Conservation (phyloP, 768 basidiomycete genomes). For the Tulasnella sp. region DNA sequence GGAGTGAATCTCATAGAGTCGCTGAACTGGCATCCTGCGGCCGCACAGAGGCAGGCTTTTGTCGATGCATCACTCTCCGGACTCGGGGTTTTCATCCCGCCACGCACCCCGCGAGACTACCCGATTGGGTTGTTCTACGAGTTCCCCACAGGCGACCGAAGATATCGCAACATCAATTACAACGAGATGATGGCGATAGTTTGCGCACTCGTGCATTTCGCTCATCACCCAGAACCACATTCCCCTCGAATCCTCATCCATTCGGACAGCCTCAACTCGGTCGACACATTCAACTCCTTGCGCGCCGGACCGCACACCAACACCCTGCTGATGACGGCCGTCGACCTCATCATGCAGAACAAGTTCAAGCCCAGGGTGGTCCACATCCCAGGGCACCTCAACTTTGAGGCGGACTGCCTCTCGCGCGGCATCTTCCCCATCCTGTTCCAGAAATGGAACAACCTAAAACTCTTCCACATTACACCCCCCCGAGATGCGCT, state of each 20-base stretch:
- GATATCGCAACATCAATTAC: no score
- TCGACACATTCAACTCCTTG: no score
- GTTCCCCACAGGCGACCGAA: no score
- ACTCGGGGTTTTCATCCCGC: neutral
- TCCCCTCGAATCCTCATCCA: no score
- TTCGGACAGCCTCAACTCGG: no score
- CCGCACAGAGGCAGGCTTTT: neutral
- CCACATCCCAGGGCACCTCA: conserved; percentile 19
- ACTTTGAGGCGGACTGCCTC: conserved; percentile 18
- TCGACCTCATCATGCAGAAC: conserved; percentile 14
- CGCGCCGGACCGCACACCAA: no score
- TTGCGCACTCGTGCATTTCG: no score
- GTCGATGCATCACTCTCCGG: neutral
- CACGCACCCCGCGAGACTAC: no score
- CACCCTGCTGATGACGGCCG: no score
- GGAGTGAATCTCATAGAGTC: neutral
- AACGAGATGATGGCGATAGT: no score
- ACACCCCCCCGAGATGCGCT: conserved; percentile 6
- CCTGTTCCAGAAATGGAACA: neutral
- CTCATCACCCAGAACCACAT: no score
- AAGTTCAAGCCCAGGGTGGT: conserved; percentile 20
- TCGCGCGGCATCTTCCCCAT: conserved; percentile 15
- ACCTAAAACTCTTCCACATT: conserved; percentile 13
- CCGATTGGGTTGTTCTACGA: no score
- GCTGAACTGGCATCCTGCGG: neutral